Base-by-base conservation (phyloP, 164 flowering plant genomes). In the Aristolochia californica region DNA sequence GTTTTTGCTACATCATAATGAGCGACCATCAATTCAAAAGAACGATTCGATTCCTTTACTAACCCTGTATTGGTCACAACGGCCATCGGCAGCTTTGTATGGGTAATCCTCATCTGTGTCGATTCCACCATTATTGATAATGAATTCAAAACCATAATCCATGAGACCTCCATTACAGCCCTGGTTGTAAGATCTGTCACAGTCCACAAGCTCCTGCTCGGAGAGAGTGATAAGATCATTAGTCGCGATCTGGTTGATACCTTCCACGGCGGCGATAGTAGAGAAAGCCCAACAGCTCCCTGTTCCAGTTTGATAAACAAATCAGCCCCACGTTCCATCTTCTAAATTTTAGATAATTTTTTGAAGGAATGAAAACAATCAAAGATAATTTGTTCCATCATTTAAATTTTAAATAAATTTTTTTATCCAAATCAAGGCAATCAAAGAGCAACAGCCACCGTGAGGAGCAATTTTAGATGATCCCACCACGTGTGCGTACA, bases 261-360 rank as follows among this genome's bases (percentile, higher is more conserved):
- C 95, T 75, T 91, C 98, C 53, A 91, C 91, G 0, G 97, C 81
- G 0, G 95, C 95, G 17, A 87, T 68, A 0, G 98, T 85, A 21
- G 98, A 91, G 64, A 91, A 91, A 11, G 98, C 98, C 98, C 98
- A 91, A 70, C 98, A 88, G 70, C 98, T 86, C 78, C 98, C 98
- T 91, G 43, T 34, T 56, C 58, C n/a, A 47, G 15, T 47, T 20
- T 5, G 7, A 47, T 17, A 17, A 16, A 20, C 20, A 47, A 16
- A 47, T 47, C 50, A 47, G 13, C 10, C 10, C 4, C 50, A 13
- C 4, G 22, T 20, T 18, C 4, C 26, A 13, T 18, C 26, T 21
- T 18, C 26, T 13, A 13, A 51, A 51, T 34, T 51, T 14, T 14
- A 10, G n/a, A n/a, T n/a, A n/a, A n/a, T n/a, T n/a, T n/a, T n/a